Evolutionary conservation across 2,329 filamentous ascomycete species (phyloP), one percentile per base, ranked within the genome.

Genomic region (Chaetoscypha palmicola): DNA sequence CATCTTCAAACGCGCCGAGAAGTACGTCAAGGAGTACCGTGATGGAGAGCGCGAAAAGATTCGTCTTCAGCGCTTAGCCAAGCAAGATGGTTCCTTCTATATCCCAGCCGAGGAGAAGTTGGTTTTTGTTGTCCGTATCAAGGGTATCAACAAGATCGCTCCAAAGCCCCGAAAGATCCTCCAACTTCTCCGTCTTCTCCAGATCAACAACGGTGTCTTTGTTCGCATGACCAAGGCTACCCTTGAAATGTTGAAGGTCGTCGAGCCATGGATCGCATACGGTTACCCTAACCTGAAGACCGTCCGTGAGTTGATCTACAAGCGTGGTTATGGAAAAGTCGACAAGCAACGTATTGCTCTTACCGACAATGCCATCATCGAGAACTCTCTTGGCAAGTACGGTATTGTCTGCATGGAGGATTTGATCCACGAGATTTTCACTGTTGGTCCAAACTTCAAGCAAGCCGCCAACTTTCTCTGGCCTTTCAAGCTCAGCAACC

Each of bases 61-160:
- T 72, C 88, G 92, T 65, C 85, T 98, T 54, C 68, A 77, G 65
- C 91, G 92, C 62, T 73, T 89, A 58, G 86, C 89, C 72, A 94
- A 94, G 81, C 77, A 87, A 72, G 82, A 87, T 66, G 91, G 91
- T 70, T 86, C 80, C 68, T 92, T 91, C 80, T 92, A 94, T 73
- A 85, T 98, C 61, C 83, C 88, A 56, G 90, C 87, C 56, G 89
- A 98, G 81, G 74, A 86, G 68, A 96, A 95, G 76, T 78, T 98
- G 66, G 89, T 91, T 76, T 98, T 98, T 71, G 82, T 98, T 64
- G 76, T 97, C 72, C 91, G 92, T 71, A 98, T 98, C 81, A 98
- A 98, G 88, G 92, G 91, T 94, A 97, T 98, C 89, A 97, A 97
- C 87, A 98, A 98, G 86, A 97, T 98, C 65, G 83, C 94, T 68